Conservation (phyloP, 768 basidiomycete species). For the Daedaleopsis nitida region DNA sequence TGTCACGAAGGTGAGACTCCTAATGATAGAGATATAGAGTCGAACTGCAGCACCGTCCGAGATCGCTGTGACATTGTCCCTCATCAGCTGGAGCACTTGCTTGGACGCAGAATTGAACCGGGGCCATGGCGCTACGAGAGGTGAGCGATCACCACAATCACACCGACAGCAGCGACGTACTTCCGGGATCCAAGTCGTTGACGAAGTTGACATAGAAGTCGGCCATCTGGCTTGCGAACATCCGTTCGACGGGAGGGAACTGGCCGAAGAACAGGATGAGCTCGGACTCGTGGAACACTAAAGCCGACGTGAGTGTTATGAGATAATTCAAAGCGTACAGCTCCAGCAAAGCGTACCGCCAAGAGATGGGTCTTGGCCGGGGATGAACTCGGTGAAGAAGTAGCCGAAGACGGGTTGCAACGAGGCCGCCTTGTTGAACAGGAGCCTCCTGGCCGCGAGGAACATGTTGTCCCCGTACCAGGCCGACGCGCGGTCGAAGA, state of each 20-base stretch:
- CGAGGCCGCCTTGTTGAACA: slow-evolving; percentile 50
- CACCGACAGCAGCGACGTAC: slow-evolving; percentile 30
- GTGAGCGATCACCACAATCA: no score
- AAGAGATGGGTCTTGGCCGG: slow-evolving; percentile 47
- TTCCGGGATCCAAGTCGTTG: slow-evolving; percentile 54
- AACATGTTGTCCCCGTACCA: slow-evolving; percentile 66
- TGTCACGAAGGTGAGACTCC: slow-evolving; percentile 19
- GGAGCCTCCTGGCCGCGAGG: slow-evolving; percentile 49
- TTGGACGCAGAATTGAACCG: slow-evolving; percentile 37
- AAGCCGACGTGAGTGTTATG: no score
- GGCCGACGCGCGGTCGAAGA: slow-evolving; percentile 56
- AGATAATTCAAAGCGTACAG: background rate
- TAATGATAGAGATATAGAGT: background rate
- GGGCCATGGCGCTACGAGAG: slow-evolving; percentile 47
- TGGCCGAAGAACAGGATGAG: slow-evolving; percentile 51
- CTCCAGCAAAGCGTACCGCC: slow-evolving; percentile 43
- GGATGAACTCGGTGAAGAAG: slow-evolving; percentile 58
- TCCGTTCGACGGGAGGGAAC: slow-evolving; percentile 43
- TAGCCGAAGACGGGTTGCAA: slow-evolving; percentile 55
- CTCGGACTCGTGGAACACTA: slow-evolving; percentile 56
- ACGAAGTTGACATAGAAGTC: slow-evolving; percentile 62
- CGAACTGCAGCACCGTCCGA: background rate
- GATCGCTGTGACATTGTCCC: background rate
- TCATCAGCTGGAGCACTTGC: slow-evolving; percentile 49
- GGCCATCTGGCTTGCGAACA: slow-evolving; percentile 49